phyloP scores from a whole-genome alignment of 257 asterid species.

The Thymus quinquecostatus region DNA sequence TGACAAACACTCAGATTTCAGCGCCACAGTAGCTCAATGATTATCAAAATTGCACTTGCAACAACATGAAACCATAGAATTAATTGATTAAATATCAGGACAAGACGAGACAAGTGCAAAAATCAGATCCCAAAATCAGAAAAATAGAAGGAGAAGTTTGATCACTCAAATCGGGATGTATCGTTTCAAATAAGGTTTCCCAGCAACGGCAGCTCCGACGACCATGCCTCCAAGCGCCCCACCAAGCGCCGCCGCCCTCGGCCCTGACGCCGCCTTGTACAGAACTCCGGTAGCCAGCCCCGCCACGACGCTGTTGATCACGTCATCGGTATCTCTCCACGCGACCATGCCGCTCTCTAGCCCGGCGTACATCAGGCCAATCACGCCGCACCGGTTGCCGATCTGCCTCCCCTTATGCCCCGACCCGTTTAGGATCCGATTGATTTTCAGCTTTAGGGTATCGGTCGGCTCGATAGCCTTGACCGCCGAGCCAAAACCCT shows the following conservation, averaged over 20 bases:
- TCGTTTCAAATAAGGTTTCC: slow-evolving; percentile 66
- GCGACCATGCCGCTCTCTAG: slow-evolving; percentile 87
- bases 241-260: slow-evolving; percentile 76
- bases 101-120: slow-evolving; percentile 16
- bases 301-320: slow-evolving; percentile 68
- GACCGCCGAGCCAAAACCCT: slow-evolving; percentile 69
- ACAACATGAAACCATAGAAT: slow-evolving; percentile 23
- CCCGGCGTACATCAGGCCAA: slow-evolving; percentile 82
- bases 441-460: slow-evolving; percentile 70
- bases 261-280: slow-evolving; percentile 71
- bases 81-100: slow-evolving; percentile 31
- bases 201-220: slow-evolving; percentile 58
- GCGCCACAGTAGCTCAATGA: slow-evolving; percentile 16
- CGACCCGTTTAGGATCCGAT: slow-evolving; percentile 81
- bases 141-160: slow-evolving; percentile 7
- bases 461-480: slow-evolving; percentile 75
- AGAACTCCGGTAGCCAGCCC: slow-evolving; percentile 68
- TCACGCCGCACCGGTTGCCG: slow-evolving; percentile 82
- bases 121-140: slow-evolving; percentile 9
- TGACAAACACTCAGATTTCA: slow-evolving; percentile 26
- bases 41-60: slow-evolving; percentile 35
- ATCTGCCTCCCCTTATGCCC: slow-evolving; percentile 73
- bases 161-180: slow-evolving; percentile 55
- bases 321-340: slow-evolving; percentile 66
- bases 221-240: slow-evolving; percentile 75